Conservation (phyloP, 371 early-diverging fungal genomes). For the Haplosporangium sp. region DNA sequence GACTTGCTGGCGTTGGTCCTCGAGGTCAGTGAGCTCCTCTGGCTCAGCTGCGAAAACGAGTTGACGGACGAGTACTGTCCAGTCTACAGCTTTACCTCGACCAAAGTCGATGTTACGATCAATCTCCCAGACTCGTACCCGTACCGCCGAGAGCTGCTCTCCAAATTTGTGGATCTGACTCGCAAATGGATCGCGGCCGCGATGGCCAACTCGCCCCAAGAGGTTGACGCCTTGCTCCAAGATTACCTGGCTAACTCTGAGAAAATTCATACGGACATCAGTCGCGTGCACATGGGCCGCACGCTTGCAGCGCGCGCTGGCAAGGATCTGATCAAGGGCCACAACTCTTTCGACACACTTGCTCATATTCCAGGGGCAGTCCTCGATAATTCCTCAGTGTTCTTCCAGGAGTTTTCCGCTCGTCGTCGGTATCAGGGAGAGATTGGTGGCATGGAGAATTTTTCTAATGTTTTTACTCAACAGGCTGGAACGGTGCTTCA, state of each 20-base stretch:
- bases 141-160: conserved; percentile 77
- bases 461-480: conserved; percentile 19
- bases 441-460: conserved; percentile 62
- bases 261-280: conserved; percentile 59
- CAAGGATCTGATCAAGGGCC: conserved; percentile 61
- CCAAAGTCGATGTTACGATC: conserved; percentile 71
- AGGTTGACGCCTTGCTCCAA: conserved; percentile 74
- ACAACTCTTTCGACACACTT: conserved; percentile 58
- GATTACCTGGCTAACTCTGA: conserved; percentile 73
- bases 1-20: conserved; percentile 68
- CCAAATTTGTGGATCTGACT: conserved; percentile 72
- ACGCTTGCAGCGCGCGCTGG: conserved; percentile 80
- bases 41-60: conserved; percentile 86
- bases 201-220: conserved; percentile 59
- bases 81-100: conserved; percentile 76
- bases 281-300: conserved; percentile 77
- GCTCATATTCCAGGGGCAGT: conserved; percentile 58
- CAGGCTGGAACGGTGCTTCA: conserved; percentile 34
- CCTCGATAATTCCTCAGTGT: conserved; percentile 68
- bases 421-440: conserved; percentile 70
- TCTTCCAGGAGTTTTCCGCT: conserved; percentile 69
- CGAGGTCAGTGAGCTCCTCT: conserved; percentile 82
- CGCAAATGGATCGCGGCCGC: conserved; percentile 76
- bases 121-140: conserved; percentile 81
- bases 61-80: conserved; percentile 85